Conservation (phyloP, 805 yeast species). For the Zygosaccharomyces pseudorouxii region DNA sequence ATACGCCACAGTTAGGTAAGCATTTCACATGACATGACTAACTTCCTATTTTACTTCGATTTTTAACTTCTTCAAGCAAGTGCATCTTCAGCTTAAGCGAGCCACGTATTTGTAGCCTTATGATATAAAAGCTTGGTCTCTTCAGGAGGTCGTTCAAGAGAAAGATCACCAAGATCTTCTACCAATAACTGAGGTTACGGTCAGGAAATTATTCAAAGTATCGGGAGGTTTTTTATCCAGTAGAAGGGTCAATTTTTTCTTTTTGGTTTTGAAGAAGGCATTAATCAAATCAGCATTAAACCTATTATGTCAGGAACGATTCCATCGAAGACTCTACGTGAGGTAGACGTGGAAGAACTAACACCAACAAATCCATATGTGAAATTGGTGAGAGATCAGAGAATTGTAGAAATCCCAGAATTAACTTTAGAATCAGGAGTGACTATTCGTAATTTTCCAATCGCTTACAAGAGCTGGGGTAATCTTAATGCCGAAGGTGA, state of each 20-base stretch:
- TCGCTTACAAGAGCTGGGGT: conserved; percentile 97
- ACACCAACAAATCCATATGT: conserved; percentile 54
- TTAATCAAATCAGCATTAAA: not conserved
- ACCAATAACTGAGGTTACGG: no score
- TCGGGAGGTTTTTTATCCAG: not conserved
- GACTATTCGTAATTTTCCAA: conserved; percentile 63
- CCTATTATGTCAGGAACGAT: conserved; percentile 18
- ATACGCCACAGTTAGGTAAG: not conserved
- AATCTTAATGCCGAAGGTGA: conserved; percentile 60
- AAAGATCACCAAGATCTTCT: not conserved
- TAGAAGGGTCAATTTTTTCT: not conserved
- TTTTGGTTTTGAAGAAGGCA: not conserved
- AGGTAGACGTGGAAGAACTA: conserved; percentile 24
- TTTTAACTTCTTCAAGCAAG: conserved; percentile 2
- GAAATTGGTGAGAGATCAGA: conserved; percentile 68
- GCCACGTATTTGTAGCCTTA: not conserved
- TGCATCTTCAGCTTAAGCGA: not conserved
- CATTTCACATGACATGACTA: conserved; percentile 1
- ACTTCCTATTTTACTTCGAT: not conserved
- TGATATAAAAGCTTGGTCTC: conserved; percentile 2
- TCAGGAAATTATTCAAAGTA: no score
- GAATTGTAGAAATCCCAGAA: conserved; percentile 70
- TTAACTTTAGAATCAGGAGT: conserved; percentile 81
- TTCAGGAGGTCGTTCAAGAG: not conserved
- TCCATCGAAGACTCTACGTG: conserved; percentile 16